Conservation (phyloP, 495 filamentous ascomycete genomes). For the Aspergillus sclerotioniger region DNA sequence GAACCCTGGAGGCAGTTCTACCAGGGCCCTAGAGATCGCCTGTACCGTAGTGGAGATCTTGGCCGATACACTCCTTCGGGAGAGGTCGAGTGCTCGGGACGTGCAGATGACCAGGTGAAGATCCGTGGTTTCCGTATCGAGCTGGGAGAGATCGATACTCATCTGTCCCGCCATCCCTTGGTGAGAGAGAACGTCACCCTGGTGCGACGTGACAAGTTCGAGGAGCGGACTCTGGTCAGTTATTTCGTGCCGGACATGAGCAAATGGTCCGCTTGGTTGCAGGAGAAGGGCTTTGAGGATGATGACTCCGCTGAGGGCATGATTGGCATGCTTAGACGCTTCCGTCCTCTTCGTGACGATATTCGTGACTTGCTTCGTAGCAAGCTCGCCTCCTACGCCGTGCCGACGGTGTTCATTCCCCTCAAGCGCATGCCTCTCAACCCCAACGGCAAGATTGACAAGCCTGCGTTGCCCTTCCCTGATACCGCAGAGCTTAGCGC, state of each 20-base stretch:
- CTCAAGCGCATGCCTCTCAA: slow-evolving; percentile 82
- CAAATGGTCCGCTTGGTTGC: slow-evolving; percentile 68
- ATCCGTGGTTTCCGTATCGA: slow-evolving; percentile 96
- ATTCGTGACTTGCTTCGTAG: slow-evolving; percentile 71
- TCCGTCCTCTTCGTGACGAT: slow-evolving; percentile 68
- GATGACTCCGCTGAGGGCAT: slow-evolving; percentile 48
- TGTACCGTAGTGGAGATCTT: slow-evolving; percentile 83
- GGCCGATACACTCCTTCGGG: slow-evolving; percentile 73
- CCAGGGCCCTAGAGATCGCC: slow-evolving; percentile 77
- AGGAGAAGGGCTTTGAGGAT: slow-evolving; percentile 52
- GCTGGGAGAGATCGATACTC: slow-evolving; percentile 88
- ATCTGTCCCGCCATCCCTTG: slow-evolving; percentile 73
- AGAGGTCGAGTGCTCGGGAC: slow-evolving; percentile 70
- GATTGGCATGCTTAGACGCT: slow-evolving; percentile 61
- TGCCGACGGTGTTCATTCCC: slow-evolving; percentile 77
- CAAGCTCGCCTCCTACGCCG: slow-evolving; percentile 76
- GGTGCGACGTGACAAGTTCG: slow-evolving; percentile 81
- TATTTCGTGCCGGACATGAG: slow-evolving; percentile 84
- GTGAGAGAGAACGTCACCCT: slow-evolving; percentile 87
- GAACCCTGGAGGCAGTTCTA: slow-evolving; percentile 76
- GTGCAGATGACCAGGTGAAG: slow-evolving; percentile 90
- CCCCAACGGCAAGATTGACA: slow-evolving; percentile 94
- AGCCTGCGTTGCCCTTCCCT: slow-evolving; percentile 86
- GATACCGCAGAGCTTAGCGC: slow-evolving; percentile 61
- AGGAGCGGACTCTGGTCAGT: slow-evolving; percentile 85